Base-by-base conservation (phyloP, 1,139 yeast species). In the Saccharomycopsis hybrid region DNA sequence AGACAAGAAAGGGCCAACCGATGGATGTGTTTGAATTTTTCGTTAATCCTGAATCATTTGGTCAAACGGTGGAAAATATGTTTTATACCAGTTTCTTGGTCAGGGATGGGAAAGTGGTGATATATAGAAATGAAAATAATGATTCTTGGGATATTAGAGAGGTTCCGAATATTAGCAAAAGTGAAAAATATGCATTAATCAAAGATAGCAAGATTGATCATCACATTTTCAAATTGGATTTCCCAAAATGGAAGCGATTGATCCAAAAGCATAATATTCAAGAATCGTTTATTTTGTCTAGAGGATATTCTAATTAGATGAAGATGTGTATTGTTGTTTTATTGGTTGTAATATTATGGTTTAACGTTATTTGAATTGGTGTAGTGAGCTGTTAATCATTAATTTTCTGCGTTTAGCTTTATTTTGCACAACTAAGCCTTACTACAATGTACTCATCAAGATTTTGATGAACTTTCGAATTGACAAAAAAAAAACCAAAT, bases 81-180 rank as follows among this genome's bases (percentile, higher is more conserved):
- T 90, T 89, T 61, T 85, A 82, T 60, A 74, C 86, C 1, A 85
- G 95, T 62, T 89, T 89, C 60, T 68, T 90, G 46, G 76, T 88
- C 3, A 78, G 82, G 59, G 95, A 86, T 59, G 90, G 87, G 1
- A 77, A 73, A 57, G 64, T 88, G 32, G 68, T 71, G 40, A 59
- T 88, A 37, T 74, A 66, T n/a, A 80, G 75, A 58, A 72, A 70
- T 1, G 68, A 75, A 41, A 85, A 78, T 1, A 1, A 67, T 59
- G 52, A 56, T 61, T 50, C 64, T 64, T 47, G 54, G 58, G 27
- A 53, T 62, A 18, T 67, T 68, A 4, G 37, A 48, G 35, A 65
- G 62, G 51, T 57, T 56, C 40, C 48, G 24, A 49, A 25, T 35
- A 42, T 5, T 46, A 52, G 4, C 13, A 28, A 11, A 36, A 60